A percentile compares a stretch with the other conserved stretches of the same genome.
Conservation (phyloP, 805 yeast species). For the Torulaspora maleeae region DNA sequence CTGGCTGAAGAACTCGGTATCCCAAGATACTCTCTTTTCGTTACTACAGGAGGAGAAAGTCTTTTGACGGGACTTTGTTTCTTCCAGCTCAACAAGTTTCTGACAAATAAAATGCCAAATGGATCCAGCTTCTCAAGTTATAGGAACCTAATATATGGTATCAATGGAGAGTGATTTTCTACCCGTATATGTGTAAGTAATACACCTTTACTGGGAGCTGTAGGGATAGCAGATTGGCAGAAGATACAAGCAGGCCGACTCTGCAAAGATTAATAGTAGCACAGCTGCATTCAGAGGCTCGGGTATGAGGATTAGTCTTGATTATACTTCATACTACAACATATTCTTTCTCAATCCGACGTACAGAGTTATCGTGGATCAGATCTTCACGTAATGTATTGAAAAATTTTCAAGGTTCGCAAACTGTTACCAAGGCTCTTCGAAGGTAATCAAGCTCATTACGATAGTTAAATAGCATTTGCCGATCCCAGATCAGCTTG, state of each 20-base stretch:
- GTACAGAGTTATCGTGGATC: conserved; percentile 2
- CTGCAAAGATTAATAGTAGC: too few relatives aligned
- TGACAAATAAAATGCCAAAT: conserved; percentile 34
- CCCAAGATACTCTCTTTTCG: conserved; percentile 52
- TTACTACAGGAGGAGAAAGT: conserved; percentile 59
- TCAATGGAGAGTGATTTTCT: conserved; percentile 25
- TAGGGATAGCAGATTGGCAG: too few relatives aligned
- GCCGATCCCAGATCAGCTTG: not conserved
- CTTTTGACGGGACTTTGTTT: conserved; percentile 61
- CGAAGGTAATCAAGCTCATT: not conserved
- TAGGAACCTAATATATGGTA: conserved; percentile 52
- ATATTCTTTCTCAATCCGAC: not conserved
- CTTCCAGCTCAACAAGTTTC: conserved; percentile 46
- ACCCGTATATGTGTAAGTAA: not conserved
- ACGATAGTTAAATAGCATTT: not conserved
- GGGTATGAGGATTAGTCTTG: not conserved
- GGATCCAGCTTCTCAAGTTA: conserved; percentile 39
- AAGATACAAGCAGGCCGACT: not conserved
- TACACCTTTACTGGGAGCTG: too few relatives aligned
- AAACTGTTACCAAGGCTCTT: not conserved
- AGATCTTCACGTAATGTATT: conserved; percentile 2
- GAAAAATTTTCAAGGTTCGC: conserved; percentile 3
- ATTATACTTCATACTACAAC: not conserved
- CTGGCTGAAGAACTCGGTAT: conserved; percentile 68
- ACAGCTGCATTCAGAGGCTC: not conserved